These are phyloP conservation scores for Achaetomium macrosporum DNA, from an alignment of 2,329 filamentous ascomycete genomes.

Conservation along the genomic window DNA sequence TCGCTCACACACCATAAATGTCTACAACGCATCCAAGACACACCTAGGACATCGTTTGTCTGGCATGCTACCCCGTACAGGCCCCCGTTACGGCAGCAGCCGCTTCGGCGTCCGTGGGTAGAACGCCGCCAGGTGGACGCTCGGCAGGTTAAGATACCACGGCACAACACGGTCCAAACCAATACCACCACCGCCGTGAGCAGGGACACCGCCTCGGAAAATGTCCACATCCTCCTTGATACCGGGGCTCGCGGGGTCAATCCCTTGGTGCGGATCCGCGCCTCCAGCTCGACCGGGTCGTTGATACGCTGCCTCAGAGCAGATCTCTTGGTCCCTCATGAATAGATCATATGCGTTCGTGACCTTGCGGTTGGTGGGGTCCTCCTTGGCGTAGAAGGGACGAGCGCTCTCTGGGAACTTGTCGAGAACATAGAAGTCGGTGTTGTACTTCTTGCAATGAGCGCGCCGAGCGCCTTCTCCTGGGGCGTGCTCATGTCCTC, in stretches of 20 bases:
- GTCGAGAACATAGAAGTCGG: constrained; percentile 95
- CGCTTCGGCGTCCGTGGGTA: constrained; percentile 58
- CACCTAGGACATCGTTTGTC: neutral
- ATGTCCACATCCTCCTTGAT: constrained; percentile 87
- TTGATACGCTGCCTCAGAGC: constrained; percentile 92
- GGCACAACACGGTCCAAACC: constrained; percentile 81
- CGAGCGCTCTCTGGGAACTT: constrained; percentile 87
- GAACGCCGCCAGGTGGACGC: constrained; percentile 52
- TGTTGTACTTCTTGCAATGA: constrained; percentile 86
- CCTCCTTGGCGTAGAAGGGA: constrained; percentile 88
- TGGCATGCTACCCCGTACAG: neutral
- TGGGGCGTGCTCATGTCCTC: constrained; percentile 77
- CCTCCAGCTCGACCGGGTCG: constrained; percentile 66
- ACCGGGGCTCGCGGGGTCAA: constrained; percentile 67
- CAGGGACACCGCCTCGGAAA: constrained; percentile 81
- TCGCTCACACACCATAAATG: too few relatives aligned
- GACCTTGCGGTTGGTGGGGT: constrained; percentile 58
- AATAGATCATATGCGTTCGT: constrained; percentile 77
- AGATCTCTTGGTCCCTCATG: constrained; percentile 86
- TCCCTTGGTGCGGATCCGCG: constrained; percentile 72
- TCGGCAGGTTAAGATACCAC: constrained; percentile 55
- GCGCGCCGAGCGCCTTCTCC: constrained; percentile 80
- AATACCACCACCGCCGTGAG: constrained; percentile 84
- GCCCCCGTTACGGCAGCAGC: constrained; percentile 40
- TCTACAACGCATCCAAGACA: neutral